phyloP scores from a whole-genome alignment of 345 rosid genomes.

The Theobroma cacao region DNA sequence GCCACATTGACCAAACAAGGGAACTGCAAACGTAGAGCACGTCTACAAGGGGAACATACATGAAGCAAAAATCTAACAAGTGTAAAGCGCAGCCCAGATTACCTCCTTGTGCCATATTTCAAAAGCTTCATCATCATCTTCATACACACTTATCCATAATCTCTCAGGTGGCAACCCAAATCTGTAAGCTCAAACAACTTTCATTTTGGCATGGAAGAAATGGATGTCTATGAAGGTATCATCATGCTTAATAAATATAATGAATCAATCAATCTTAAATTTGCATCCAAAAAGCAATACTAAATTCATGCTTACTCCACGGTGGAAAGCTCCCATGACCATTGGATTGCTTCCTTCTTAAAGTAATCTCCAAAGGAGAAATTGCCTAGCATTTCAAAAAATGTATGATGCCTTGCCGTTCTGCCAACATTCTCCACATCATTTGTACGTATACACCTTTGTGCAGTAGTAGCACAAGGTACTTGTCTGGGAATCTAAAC shows the following conservation, averaged over 20 bases:
- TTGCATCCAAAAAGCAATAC: constrained; percentile 10
- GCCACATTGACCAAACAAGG: not conserved
- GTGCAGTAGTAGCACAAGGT: constrained; percentile 84
- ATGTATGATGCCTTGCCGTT: constrained; percentile 87
- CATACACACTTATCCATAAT: constrained; percentile 79
- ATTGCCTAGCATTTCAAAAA: constrained; percentile 98
- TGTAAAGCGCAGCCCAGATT: constrained; percentile 10
- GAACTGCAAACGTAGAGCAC: not conserved
- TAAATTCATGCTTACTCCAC: constrained; percentile 48
- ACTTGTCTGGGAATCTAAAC: constrained; percentile 75
- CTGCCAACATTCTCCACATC: constrained; percentile 94
- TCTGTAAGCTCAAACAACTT: constrained; percentile 29
- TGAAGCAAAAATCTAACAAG: not conserved
- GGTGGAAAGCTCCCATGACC: constrained; percentile 99
- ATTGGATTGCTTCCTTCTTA: constrained; percentile 82
- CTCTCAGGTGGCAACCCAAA: constrained; percentile 64
- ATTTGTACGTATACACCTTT: constrained; percentile 88
- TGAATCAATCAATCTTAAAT: not conserved
- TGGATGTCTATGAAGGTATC: not conserved
- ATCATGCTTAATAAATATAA: not conserved
- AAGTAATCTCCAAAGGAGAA: constrained; percentile 97
- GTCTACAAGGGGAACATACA: not conserved
- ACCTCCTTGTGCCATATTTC: constrained; percentile 86
- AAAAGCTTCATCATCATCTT: constrained; percentile 90
- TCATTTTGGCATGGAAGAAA: not conserved